Percentiles rank a stretch among this genome's conserved stretches.
These are phyloP conservation scores for Aspergillus awamori DNA, from an alignment of 2,329 filamentous ascomycete genomes.

Conservation along the genomic window DNA sequence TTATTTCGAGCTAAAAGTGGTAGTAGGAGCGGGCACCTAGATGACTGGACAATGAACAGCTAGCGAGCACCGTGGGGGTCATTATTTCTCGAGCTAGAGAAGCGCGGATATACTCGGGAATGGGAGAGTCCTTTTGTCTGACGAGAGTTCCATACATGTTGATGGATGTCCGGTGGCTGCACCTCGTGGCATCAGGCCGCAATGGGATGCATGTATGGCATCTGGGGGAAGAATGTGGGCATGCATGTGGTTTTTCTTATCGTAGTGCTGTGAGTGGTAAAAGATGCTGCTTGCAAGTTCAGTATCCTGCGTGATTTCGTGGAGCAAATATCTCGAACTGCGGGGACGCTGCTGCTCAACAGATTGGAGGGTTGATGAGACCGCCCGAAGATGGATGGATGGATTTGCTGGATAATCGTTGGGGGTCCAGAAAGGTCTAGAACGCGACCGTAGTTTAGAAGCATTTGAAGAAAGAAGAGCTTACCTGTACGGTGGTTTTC, in stretches of 20 bases:
- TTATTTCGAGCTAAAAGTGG: not conserved
- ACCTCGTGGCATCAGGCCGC: constrained; percentile 3
- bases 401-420: not conserved
- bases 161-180: not conserved
- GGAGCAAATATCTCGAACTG: not conserved
- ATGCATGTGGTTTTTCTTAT: not conserved
- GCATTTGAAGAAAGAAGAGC: not conserved
- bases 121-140: not conserved
- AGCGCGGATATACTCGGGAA: not conserved
- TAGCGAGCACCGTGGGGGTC: not conserved
- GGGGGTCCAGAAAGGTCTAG: not conserved
- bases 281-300: not conserved
- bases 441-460: not conserved
- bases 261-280: not conserved
- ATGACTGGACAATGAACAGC: not conserved
- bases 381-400: not conserved
- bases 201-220: not conserved
- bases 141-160: not conserved
- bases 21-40: not conserved
- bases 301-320: not conserved
- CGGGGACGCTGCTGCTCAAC: not conserved
- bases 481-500: not conserved
- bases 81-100: not conserved
- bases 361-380: not conserved
- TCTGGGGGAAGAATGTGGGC: not conserved